phyloP scores from a whole-genome alignment of 2,329 filamentous ascomycete species.

The Colletotrichum lentis region DNA sequence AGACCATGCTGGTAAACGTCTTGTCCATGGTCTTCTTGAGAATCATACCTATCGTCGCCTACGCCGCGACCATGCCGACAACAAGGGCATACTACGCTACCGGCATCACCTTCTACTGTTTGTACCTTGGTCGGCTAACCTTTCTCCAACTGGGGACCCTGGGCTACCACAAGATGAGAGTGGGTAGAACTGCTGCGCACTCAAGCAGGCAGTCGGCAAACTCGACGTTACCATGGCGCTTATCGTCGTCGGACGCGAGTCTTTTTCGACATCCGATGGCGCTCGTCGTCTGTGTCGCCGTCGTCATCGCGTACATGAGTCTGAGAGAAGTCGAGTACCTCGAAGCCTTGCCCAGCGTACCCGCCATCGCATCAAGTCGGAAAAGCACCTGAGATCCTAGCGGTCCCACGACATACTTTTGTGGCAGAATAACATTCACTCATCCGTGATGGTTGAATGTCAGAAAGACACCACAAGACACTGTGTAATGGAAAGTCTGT shows the following conservation, averaged over 20 bases:
- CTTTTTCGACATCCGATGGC: slow-evolving; percentile 11
- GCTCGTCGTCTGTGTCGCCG: background rate
- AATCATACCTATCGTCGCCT: slow-evolving; percentile 4
- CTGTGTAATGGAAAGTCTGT: background rate
- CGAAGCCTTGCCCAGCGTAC: background rate
- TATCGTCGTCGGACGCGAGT: no score
- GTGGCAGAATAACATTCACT: no score
- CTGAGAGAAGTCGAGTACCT: background rate
- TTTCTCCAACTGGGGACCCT: slow-evolving; percentile 19
- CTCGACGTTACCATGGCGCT: background rate
- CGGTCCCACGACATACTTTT: accelerated
- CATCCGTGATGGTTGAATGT: no score
- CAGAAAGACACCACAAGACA: no score
- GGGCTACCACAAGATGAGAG: background rate
- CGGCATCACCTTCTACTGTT: background rate
- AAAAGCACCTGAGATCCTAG: background rate
- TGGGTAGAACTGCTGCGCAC: background rate
- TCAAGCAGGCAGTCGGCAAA: background rate
- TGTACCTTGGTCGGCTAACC: slow-evolving; percentile 4
- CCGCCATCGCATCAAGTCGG: background rate
- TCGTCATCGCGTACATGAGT: background rate
- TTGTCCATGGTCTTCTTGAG: background rate
- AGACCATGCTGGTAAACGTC: slow-evolving; percentile 4
- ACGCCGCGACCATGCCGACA: background rate
- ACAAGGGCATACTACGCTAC: background rate